Conservation (phyloP, 306 rosid genomes). For the Boehmeria nivea region DNA sequence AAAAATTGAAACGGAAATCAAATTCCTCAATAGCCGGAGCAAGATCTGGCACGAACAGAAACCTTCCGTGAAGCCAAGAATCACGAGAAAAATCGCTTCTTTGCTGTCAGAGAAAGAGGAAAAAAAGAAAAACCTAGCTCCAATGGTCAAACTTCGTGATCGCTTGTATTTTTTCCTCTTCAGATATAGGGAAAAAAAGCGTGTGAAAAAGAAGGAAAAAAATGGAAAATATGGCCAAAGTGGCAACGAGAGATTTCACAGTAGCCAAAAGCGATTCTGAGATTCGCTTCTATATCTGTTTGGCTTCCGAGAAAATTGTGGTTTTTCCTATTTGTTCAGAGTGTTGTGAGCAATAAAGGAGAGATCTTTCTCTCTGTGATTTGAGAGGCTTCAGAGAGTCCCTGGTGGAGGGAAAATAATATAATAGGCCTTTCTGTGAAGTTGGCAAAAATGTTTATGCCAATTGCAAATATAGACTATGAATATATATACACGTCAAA, state of each 20-base stretch:
- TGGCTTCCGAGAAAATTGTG: background rate
- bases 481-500: no score
- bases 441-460: no score
- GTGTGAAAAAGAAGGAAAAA: conserved; percentile 1
- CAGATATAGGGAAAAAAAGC: background rate
- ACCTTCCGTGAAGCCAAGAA: conserved; percentile 13
- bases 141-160: conserved; percentile 10
- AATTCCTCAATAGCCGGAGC: conserved; percentile 21
- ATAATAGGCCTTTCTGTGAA: no score
- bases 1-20: background rate
- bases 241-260: background rate
- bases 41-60: conserved; percentile 47
- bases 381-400: background rate
- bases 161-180: background rate
- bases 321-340: background rate
- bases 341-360: background rate
- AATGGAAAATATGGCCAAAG: background rate
- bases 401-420: conserved; percentile 1
- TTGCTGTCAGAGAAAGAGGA: background rate
- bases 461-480: no score
- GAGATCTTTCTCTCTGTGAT: background rate
- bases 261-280: no score
- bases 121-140: background rate
- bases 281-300: no score
- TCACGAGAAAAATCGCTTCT: conserved; percentile 20